phyloP scores from a whole-genome alignment of 306 rosid species.

The Medicago arabica region DNA sequence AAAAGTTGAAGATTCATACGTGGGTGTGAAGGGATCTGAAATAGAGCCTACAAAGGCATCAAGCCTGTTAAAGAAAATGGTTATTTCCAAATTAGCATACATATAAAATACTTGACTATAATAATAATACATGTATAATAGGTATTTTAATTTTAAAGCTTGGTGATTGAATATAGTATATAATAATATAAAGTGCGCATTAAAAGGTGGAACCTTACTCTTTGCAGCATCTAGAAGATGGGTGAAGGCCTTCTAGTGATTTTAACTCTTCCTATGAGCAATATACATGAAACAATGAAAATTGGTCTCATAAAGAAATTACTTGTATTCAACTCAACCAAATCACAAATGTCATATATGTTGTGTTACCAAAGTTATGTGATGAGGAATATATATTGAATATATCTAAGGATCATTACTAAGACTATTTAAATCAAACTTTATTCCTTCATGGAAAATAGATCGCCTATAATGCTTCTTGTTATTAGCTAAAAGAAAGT shows the following conservation, averaged over 20 bases:
- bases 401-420: neutral
- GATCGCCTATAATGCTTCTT: too few species aligned
- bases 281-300: conserved; percentile 12
- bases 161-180: neutral
- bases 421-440: neutral
- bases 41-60: conserved; percentile 46
- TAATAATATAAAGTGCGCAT: neutral
- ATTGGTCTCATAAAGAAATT: neutral
- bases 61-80: conserved; percentile 41
- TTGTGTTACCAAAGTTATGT: too few species aligned
- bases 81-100: conserved; percentile 1
- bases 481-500: too few species aligned
- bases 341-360: neutral
- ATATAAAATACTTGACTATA: neutral
- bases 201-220: conserved; percentile 39
- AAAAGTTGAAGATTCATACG: conserved; percentile 39
- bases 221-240: conserved; percentile 57
- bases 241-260: conserved; percentile 53
- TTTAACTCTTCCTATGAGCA: conserved; percentile 53
- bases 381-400: too few species aligned
- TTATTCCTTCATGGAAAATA: too few species aligned
- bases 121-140: neutral
- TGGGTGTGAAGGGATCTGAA: conserved; percentile 54
- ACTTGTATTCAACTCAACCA: neutral
- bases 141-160: neutral